These are phyloP conservation scores for Russula olivacea DNA, from an alignment of 768 basidiomycete genomes.

Conservation along the genomic window DNA sequence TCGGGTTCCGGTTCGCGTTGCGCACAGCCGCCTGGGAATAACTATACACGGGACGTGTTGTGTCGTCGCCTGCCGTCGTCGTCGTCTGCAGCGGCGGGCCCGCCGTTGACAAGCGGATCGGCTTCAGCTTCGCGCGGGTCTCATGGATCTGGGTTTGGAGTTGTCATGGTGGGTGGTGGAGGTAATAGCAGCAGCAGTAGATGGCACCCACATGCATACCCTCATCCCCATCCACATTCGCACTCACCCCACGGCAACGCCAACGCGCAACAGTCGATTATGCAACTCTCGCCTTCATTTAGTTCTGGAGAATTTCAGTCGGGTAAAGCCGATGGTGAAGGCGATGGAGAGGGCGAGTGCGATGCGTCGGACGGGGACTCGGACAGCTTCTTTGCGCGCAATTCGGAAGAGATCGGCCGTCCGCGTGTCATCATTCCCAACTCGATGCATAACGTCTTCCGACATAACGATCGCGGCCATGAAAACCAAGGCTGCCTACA, in stretches of 20 bases:
- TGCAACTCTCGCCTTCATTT: conserved; percentile 13
- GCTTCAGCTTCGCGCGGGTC: conserved; percentile 1
- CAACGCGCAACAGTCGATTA: conserved; percentile 16
- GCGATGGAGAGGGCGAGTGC: background rate
- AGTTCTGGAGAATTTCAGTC: conserved; percentile 17
- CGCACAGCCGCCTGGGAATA: background rate
- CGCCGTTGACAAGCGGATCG: background rate
- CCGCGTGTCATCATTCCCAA: conserved; percentile 3
- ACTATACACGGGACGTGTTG: background rate
- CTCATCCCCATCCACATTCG: too few species aligned
- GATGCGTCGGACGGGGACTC: conserved; percentile 20
- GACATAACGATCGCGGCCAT: background rate
- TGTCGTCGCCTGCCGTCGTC: background rate
- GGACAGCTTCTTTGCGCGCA: conserved; percentile 25
- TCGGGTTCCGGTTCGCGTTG: background rate
- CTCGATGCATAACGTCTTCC: background rate
- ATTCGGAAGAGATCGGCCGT: conserved; percentile 19
- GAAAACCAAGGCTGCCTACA: background rate
- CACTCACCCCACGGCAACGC: background rate
- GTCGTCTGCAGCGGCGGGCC: background rate
- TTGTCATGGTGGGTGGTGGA: background rate
- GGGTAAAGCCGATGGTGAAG: background rate
- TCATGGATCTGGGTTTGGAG: background rate
- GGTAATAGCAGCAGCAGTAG: background rate
- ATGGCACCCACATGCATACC: conserved; percentile 1